Evolutionary conservation across 2,329 filamentous ascomycete genomes (phyloP).

Genomic region (Dactylellina cionopaga): DNA sequence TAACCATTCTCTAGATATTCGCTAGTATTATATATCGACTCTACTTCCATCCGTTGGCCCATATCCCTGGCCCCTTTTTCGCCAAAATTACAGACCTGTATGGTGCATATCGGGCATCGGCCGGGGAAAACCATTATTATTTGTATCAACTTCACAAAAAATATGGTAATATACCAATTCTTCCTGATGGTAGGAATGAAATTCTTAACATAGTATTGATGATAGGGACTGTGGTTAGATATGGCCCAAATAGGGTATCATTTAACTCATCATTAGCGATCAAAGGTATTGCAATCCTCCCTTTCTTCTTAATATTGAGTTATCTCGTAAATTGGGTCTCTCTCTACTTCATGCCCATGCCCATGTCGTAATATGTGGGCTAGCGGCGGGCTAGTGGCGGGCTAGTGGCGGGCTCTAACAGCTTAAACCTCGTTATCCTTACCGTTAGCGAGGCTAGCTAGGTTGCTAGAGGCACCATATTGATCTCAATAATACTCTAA

Average conservation of each 20-base stretch:
- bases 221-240: slow-evolving; percentile 59
- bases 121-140: slow-evolving; percentile 77
- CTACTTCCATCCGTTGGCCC: slow-evolving; percentile 72
- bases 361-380: no score
- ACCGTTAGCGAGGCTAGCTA: no score
- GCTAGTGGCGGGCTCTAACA: no score
- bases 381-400: no score
- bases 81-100: slow-evolving; percentile 70
- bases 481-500: no score
- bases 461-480: not conserved
- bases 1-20: no score
- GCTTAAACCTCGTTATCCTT: no score
- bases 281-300: slow-evolving; percentile 63
- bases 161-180: slow-evolving; percentile 68
- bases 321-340: no score
- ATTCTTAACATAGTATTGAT: not conserved
- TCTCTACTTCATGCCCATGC: no score
- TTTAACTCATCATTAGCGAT: slow-evolving; percentile 78
- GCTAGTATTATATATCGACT: slow-evolving; percentile 64
- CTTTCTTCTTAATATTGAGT: slow-evolving; percentile 7
- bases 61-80: slow-evolving; percentile 72
- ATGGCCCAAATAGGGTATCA: slow-evolving; percentile 67
- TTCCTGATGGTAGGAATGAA: not conserved
- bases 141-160: slow-evolving; percentile 75
- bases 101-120: slow-evolving; percentile 76